Conservation (phyloP, 2,329 filamentous ascomycete genomes). For the Penicillium polonicum region DNA sequence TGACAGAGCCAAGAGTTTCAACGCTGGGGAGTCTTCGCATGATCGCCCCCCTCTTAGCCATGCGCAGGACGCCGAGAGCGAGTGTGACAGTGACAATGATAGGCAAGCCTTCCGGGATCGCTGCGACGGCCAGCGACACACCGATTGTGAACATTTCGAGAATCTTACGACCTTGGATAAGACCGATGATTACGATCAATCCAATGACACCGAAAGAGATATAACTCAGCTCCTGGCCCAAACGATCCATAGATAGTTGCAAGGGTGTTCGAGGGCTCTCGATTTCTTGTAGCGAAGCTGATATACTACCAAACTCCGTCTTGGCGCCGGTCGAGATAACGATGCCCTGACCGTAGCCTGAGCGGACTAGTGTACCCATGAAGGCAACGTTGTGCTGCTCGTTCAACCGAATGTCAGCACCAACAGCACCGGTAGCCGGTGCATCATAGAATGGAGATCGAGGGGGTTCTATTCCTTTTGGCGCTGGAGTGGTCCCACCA, state of each 20-base stretch:
- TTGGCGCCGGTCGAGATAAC: constrained; percentile 94
- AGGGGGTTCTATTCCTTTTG: constrained; percentile 38
- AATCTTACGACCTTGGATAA: constrained; percentile 82
- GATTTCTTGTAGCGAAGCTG: constrained; percentile 87
- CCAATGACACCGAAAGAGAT: constrained; percentile 94
- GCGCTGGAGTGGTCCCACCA: constrained; percentile 33
- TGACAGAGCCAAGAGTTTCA: constrained; percentile 96
- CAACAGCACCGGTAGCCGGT: constrained; percentile 58
- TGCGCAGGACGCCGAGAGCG: constrained; percentile 89
- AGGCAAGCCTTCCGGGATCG: constrained; percentile 91
- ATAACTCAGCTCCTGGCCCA: constrained; percentile 93
- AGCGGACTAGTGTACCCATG: constrained; percentile 95
- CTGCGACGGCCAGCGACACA: constrained; percentile 91
- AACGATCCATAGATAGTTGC: constrained; percentile 94
- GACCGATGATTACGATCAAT: constrained; percentile 85
- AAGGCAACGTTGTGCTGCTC: constrained; percentile 90
- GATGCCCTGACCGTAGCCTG: constrained; percentile 90
- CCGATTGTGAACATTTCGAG: constrained; percentile 97
- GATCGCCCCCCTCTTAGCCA: constrained; percentile 94
- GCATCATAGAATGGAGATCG: constrained; percentile 60
- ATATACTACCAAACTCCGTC: constrained; percentile 96
- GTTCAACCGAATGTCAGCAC: constrained; percentile 66
- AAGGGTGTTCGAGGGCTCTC: constrained; percentile 92
- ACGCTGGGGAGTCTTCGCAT: constrained; percentile 95
- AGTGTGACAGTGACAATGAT: constrained; percentile 98